These are phyloP conservation scores for Schizopora paradoxa DNA, from an alignment of 1,284 basidiomycete genomes.

Conservation along the genomic window DNA sequence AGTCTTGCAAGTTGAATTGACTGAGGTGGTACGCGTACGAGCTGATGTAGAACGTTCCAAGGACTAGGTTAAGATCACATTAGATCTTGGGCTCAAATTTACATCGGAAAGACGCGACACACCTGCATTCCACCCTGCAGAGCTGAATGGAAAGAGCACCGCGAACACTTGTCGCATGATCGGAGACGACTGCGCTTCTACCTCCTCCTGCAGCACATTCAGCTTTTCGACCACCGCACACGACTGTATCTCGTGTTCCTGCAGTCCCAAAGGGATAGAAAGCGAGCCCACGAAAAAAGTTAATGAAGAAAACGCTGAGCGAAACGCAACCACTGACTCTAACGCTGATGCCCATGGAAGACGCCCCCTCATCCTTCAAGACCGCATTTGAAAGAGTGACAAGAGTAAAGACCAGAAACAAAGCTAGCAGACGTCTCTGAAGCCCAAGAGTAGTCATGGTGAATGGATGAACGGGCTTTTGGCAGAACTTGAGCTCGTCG, in stretches of 20 bases:
- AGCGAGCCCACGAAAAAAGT: too few species aligned
- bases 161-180: slow-evolving; percentile 73
- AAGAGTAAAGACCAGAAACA: too few species aligned
- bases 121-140: slow-evolving; percentile 78
- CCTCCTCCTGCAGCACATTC: slow-evolving; percentile 48
- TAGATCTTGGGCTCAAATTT: slow-evolving; percentile 1
- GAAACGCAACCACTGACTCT: too few species aligned
- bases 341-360: too few species aligned
- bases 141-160: slow-evolving; percentile 76
- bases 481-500: too few species aligned
- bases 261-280: too few species aligned
- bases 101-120: slow-evolving; percentile 22
- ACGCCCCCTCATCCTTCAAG: too few species aligned
- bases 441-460: too few species aligned
- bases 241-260: slow-evolving; percentile 35
- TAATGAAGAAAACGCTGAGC: too few species aligned
- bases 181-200: slow-evolving; percentile 61
- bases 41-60: slow-evolving; percentile 91
- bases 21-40: slow-evolving; percentile 52
- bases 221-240: slow-evolving; percentile 50
- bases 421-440: too few species aligned
- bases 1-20: background rate
- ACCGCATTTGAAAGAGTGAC: too few species aligned
- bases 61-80: slow-evolving; percentile 41
- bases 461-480: too few species aligned